Percentiles rank a stretch among this genome's conserved stretches.
phyloP scores from a whole-genome alignment of 495 filamentous ascomycete genomes.

The Ramalina intermedia region DNA sequence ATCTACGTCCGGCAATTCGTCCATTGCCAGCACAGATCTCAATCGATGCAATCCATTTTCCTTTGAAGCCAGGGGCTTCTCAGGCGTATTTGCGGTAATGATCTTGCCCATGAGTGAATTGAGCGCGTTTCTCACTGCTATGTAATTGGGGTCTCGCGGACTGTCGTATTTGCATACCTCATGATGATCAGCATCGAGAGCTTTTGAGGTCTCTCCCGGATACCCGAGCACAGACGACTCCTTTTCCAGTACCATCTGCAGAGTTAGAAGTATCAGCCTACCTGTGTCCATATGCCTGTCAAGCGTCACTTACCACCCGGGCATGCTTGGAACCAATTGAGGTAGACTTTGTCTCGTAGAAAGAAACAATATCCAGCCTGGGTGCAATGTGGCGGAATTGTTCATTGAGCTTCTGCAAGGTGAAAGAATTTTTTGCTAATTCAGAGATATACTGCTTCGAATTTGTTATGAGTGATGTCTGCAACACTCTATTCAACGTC shows the following conservation, averaged over 20 bases:
- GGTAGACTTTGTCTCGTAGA: conserved; percentile 33
- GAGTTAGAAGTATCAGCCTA: conserved; percentile 4
- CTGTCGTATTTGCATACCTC: conserved; percentile 32
- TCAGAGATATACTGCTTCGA: conserved; percentile 29
- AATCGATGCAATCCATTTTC: conserved; percentile 12
- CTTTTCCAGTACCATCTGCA: conserved; percentile 16
- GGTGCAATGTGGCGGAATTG: conserved; percentile 28
- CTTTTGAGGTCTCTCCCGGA: conserved; percentile 24
- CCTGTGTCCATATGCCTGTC: not conserved
- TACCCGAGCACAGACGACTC: conserved; percentile 30
- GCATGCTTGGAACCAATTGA: conserved; percentile 4
- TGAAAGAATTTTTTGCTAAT: conserved; percentile 20
- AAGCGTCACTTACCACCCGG: conserved; percentile 1
- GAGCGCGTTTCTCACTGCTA: conserved; percentile 24
- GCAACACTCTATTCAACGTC: conserved; percentile 19
- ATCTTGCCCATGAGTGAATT: conserved; percentile 13
- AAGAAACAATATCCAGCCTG: conserved; percentile 28
- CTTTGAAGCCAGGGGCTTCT: not conserved
- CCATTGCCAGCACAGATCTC: conserved; percentile 16
- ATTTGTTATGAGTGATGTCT: conserved; percentile 12
- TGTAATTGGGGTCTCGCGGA: conserved; percentile 27
- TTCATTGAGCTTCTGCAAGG: conserved; percentile 30
- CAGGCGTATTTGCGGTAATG: conserved; percentile 2
- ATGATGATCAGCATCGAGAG: conserved; percentile 33
- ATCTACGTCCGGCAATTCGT: conserved; percentile 21